Evolutionary conservation across 139 green algal genomes (phyloP).

Genomic region (Tetradesmus lagerheimii): DNA sequence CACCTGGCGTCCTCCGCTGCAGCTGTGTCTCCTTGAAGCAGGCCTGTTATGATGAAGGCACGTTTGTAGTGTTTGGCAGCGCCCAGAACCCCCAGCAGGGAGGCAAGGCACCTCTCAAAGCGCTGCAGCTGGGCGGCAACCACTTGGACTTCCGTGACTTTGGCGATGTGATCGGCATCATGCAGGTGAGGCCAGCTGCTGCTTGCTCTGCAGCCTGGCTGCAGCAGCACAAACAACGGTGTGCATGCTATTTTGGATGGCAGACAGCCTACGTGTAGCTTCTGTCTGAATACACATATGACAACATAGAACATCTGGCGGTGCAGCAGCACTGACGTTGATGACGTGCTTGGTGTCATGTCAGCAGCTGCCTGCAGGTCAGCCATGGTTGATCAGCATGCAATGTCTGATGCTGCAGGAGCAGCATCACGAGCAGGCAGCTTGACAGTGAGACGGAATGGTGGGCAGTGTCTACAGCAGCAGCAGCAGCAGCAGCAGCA

Average conservation of each 20-base stretch:
- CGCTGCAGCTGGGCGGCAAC: not conserved
- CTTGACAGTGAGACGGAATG: too few species aligned
- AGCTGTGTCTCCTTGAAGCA: not conserved
- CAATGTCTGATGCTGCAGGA: too few species aligned
- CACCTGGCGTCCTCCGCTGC: not conserved
- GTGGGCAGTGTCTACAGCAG: too few species aligned
- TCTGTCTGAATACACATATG: too few species aligned
- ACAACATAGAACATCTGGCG: not conserved
- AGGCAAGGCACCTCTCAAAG: not conserved
- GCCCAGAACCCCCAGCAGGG: not conserved
- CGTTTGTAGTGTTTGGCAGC: conserved; percentile 10
- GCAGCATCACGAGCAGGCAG: not conserved
- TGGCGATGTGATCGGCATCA: conserved; percentile 5
- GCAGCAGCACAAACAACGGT: not conserved
- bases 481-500: not conserved
- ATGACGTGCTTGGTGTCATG: not conserved
- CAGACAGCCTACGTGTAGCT: too few species aligned
- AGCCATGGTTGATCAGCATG: too few species aligned
- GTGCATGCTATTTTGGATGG: too few species aligned
- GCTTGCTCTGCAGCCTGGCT: too few species aligned
- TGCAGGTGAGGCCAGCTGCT: not conserved
- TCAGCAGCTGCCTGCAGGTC: too few species aligned
- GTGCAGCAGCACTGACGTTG: not conserved
- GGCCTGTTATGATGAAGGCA: conserved; percentile 8
- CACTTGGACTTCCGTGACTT: conserved; percentile 17